Evolutionary conservation across 1,284 basidiomycete species (phyloP), one percentile per base, ranked within the genome.

Genomic region (Phellopilus nigrolimitatus): DNA sequence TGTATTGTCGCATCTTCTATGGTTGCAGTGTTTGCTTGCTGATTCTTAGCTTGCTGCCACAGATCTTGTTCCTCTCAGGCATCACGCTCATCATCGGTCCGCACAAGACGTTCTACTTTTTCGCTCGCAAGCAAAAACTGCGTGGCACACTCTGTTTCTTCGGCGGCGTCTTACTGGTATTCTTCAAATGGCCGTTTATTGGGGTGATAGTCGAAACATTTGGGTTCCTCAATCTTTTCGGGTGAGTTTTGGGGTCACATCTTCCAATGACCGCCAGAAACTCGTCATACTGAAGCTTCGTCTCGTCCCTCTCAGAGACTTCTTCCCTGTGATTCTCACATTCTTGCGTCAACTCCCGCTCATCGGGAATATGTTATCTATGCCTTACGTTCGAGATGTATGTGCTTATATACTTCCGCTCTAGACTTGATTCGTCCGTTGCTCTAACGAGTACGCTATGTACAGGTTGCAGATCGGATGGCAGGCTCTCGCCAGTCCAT

Each of bases 311-410:
- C 48, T 53, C 70, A 99, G 95, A 43, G 95, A 98, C 70, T 99
- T 99, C 77, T 99, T 99, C 82, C 97, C 97, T 4, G 95, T 98
- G 53, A 91, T 99, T 53, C 75, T 99, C 53, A 95, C 91, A 41
- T 98, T 99, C 76, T 71, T 99, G 58, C 78, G 97, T 57, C 97
- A 99, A 71, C 69, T 98, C 51, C 97, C 97, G 1, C 81, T 97
- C 60, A 80, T 99, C 54, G 97, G 97, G 27, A 89, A 83, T 1
- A 68, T 93, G 56, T 70, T 99, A 43, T 88, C 87, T 3, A 66
- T 98, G 57, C 95, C 97, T 3, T 93, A 89, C 65, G 81, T 95
- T 60, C 74, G 84, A 60, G 71, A 72, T 47, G 86, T 88, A 66
- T 70, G 82, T 72, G 6, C 13, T 10, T 31, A 27, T 39, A 38